phyloP scores from a whole-genome alignment of 768 basidiomycete species.

The Phaffia tasmanica region DNA sequence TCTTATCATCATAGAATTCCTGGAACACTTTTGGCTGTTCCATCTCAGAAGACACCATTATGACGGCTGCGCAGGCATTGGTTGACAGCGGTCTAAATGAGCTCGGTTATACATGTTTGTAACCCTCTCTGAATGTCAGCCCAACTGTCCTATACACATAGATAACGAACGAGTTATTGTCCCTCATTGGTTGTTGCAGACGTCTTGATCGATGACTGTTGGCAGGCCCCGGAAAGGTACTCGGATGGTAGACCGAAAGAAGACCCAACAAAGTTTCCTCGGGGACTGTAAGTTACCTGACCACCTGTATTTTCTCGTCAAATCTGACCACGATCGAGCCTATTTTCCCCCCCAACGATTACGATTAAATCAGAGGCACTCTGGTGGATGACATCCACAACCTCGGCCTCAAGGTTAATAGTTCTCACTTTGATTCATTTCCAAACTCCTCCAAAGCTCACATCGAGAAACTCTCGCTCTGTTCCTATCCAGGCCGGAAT shows the following conservation, averaged over 20 bases:
- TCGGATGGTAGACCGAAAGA: conserved; percentile 22
- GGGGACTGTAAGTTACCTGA: conserved; percentile 24
- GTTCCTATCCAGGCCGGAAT: conserved; percentile 36
- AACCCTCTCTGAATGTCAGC: not conserved
- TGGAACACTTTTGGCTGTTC: conserved; percentile 42
- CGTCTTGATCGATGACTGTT: conserved; percentile 26
- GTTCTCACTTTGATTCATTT: not conserved
- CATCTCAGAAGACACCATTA: conserved; percentile 39
- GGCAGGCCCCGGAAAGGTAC: conserved; percentile 29
- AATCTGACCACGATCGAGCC: too few species aligned
- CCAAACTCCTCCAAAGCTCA: conserved; percentile 7
- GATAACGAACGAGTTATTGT: not conserved
- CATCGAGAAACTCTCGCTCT: not conserved
- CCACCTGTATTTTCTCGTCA: not conserved
- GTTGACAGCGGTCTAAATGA: conserved; percentile 37
- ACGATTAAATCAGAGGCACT: too few species aligned
- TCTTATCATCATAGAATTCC: conserved; percentile 34
- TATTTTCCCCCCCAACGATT: too few species aligned
- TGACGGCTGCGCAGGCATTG: conserved; percentile 37
- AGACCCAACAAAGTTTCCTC: conserved; percentile 27
- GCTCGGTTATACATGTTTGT: conserved; percentile 40
- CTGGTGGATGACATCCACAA: conserved; percentile 28
- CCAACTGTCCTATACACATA: not conserved
- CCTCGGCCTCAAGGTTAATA: conserved; percentile 28
- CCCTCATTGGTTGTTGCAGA: not conserved